Percentiles rank a stretch among this genome's conserved stretches.
These are phyloP conservation scores for Metarhizium brunneum DNA, from an alignment of 2,329 filamentous ascomycete genomes.

Conservation along the genomic window DNA sequence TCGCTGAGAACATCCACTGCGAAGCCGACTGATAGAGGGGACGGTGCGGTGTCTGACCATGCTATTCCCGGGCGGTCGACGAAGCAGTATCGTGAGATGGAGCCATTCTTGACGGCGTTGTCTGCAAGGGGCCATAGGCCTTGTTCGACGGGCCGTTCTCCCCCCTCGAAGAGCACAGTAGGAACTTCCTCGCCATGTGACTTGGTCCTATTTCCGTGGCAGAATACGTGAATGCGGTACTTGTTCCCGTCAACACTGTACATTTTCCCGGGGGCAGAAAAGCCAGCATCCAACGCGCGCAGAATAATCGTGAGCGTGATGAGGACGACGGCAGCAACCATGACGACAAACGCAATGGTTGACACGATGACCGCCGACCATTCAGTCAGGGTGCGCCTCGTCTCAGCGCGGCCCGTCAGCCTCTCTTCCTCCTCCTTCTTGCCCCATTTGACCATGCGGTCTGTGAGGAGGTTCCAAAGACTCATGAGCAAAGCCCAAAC, in stretches of 20 bases:
- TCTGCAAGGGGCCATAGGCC: slow-evolving; percentile 74
- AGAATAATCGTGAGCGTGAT: slow-evolving; percentile 74
- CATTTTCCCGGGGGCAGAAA: slow-evolving; percentile 63
- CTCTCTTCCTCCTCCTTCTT: slow-evolving; percentile 90
- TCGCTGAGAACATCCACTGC: slow-evolving; percentile 83
- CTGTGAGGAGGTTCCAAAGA: slow-evolving; percentile 69
- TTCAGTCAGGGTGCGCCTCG: slow-evolving; percentile 69
- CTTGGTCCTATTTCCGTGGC: slow-evolving; percentile 59
- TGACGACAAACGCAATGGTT: slow-evolving; percentile 59
- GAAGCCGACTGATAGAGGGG: slow-evolving; percentile 87
- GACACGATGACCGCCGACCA: slow-evolving; percentile 75
- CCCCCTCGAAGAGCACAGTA: slow-evolving; percentile 79
- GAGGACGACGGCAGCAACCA: slow-evolving; percentile 60
- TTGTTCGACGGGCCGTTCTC: slow-evolving; percentile 69
- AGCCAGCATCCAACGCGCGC: slow-evolving; percentile 67
- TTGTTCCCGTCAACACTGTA: slow-evolving; percentile 77
- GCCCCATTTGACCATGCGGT: slow-evolving; percentile 80
- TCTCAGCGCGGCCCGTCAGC: slow-evolving; percentile 81
- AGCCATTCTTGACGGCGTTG: slow-evolving; percentile 65
- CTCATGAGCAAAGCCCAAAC: slow-evolving; percentile 73
- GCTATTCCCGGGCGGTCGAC: slow-evolving; percentile 85
- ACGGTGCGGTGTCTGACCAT: slow-evolving; percentile 85
- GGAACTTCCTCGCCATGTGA: slow-evolving; percentile 46
- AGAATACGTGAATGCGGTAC: slow-evolving; percentile 81
- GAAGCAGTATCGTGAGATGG: slow-evolving; percentile 86